phyloP scores from a whole-genome alignment of 2,329 filamentous ascomycete genomes.

The Pseudogymnoascus sp. region DNA sequence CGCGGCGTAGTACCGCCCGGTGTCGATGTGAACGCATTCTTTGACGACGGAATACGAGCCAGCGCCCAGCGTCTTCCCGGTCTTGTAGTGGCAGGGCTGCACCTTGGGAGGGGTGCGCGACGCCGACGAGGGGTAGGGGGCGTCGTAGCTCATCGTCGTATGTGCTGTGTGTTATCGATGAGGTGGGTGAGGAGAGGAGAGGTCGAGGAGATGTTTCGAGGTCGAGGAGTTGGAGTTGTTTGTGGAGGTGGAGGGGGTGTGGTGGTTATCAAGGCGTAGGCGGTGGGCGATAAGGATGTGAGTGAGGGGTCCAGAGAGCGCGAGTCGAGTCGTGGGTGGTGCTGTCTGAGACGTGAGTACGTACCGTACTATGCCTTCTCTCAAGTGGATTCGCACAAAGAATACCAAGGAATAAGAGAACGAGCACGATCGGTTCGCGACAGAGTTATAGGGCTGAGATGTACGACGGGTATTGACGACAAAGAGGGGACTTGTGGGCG shows the following conservation, averaged over 20 bases:
- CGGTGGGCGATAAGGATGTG: background rate
- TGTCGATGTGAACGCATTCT: slow-evolving; percentile 98
- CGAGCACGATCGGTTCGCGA: background rate
- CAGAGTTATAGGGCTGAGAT: background rate
- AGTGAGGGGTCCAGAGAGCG: background rate
- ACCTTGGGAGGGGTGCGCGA: slow-evolving; percentile 49
- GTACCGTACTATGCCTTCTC: background rate
- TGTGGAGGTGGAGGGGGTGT: background rate
- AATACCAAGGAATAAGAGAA: background rate
- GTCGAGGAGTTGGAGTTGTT: background rate
- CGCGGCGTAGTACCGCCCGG: slow-evolving; percentile 93
- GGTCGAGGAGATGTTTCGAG: background rate
- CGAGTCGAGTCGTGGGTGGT: background rate
- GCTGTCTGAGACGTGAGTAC: background rate
- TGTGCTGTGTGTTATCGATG: background rate
- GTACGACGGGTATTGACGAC: background rate
- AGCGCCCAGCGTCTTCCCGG: slow-evolving; percentile 92
- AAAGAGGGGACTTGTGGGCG: background rate
- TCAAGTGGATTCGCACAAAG: background rate
- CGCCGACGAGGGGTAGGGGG: background rate
- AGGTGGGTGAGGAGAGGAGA: background rate
- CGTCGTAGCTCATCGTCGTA: background rate
- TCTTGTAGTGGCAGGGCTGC: slow-evolving; percentile 96
- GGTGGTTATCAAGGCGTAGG: background rate
- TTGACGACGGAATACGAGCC: slow-evolving; percentile 98